Evolutionary conservation across 208 protist species (phyloP).

Genomic region (Trypanosoma grayi): DNA sequence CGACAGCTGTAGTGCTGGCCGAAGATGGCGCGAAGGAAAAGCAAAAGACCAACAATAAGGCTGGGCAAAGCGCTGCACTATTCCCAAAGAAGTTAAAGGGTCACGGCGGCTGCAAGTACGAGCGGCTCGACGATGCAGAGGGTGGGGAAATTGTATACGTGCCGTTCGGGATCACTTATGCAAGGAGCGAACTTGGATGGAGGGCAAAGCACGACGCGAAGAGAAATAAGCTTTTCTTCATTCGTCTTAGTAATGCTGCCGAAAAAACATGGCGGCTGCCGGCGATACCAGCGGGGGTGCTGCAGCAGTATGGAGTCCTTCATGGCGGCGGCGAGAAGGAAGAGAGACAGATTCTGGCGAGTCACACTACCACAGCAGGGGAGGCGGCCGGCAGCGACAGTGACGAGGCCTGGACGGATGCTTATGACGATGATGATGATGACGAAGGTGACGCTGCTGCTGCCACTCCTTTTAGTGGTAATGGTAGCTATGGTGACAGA

Average conservation of each 20-base stretch:
- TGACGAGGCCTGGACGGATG: neutral
- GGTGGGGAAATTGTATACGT: slow-evolving; percentile 1
- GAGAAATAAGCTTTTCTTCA: slow-evolving; percentile 6
- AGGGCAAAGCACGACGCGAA: slow-evolving; percentile 6
- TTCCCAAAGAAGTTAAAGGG: neutral
- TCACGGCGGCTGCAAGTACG: slow-evolving; percentile 9
- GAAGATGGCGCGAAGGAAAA: neutral
- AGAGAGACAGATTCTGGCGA: neutral
- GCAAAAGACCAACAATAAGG: neutral
- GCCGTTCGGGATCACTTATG: slow-evolving; percentile 5
- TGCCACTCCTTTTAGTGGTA: too few species aligned
- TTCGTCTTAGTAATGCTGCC: slow-evolving; percentile 4
- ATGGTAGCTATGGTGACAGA: too few species aligned
- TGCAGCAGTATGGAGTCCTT: neutral
- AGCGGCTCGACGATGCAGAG: neutral
- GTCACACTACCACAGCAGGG: neutral
- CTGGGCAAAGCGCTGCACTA: neutral
- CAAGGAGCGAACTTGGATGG: slow-evolving; percentile 4
- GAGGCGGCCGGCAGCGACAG: neutral
- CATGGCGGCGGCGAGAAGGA: neutral
- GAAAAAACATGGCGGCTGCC: slow-evolving; percentile 7
- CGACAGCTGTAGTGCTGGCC: neutral
- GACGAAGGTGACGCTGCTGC: neutral
- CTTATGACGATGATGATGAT: neutral
- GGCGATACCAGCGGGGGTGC: neutral